phyloP scores from a whole-genome alignment of 306 rosid species.

The Trifolium subterraneum region DNA sequence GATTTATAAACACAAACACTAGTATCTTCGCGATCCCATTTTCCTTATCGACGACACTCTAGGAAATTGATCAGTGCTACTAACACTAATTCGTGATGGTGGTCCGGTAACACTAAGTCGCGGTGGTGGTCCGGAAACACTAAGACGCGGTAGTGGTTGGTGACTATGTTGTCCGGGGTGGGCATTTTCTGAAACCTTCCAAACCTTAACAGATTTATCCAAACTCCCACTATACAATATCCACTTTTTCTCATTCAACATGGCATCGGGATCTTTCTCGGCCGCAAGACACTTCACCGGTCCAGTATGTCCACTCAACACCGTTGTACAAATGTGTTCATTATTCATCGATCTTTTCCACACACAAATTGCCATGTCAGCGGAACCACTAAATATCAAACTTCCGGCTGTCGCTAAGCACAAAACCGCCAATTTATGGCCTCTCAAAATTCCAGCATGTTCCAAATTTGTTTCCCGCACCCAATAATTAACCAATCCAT shows the following conservation, averaged over 20 bases:
- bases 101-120: background rate
- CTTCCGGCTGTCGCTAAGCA: slow-evolving; percentile 70
- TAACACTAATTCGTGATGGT: background rate
- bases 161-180: slow-evolving; percentile 3
- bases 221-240: slow-evolving; percentile 87
- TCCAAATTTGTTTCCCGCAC: slow-evolving; percentile 51
- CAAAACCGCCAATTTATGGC: slow-evolving; percentile 76
- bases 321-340: slow-evolving; percentile 55
- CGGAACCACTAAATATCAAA: slow-evolving; percentile 78
- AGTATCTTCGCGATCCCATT: slow-evolving; percentile 50
- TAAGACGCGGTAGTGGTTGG: slow-evolving; percentile 17
- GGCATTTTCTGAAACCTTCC: slow-evolving; percentile 67
- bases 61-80: slow-evolving; percentile 32
- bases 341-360: slow-evolving; percentile 60
- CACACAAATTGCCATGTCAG: slow-evolving; percentile 84
- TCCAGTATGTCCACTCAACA: slow-evolving; percentile 73
- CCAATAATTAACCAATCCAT: slow-evolving; percentile 81
- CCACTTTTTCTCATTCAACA: slow-evolving; percentile 52
- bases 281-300: slow-evolving; percentile 91
- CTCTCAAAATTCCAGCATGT: slow-evolving; percentile 65
- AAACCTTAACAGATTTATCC: slow-evolving; percentile 92
- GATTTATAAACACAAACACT: background rate
- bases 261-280: slow-evolving; percentile 55
- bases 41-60: slow-evolving; percentile 45
- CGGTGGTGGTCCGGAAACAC: background rate